Evolutionary conservation across 2,329 filamentous ascomycete genomes (phyloP), one percentile per base, ranked within the genome.

Genomic region (Acephala macrosclerotiorum): DNA sequence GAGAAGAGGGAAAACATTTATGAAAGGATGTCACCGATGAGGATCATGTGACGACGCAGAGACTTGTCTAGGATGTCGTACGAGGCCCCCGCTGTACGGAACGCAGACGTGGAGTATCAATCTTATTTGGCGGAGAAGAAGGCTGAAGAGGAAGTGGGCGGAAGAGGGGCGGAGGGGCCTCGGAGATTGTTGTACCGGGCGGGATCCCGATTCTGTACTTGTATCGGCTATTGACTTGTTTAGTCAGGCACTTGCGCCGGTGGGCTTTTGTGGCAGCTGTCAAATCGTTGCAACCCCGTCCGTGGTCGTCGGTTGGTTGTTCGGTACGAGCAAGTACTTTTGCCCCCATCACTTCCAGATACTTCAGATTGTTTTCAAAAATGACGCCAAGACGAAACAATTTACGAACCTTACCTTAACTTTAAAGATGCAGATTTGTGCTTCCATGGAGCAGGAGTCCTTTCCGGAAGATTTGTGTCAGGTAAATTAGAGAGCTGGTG

Each of bases 61-160:
- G 5, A 25, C 7, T 25, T 49, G 20, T 49, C n/a, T 49, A 7
- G 18, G 45, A 22, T 49, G n/a, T 25, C 20, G 45, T 49, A 25
- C 20, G 7, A 49, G 45, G 45, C 3, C 7, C 45, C 49, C 4
- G 9, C 12, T 7, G 49, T 14, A 5, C 4, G 29, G 29, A 33
- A 33, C 9, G 29, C 29, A 22, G n/a, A 22, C 20, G 45, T 49
- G 45, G 45, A 49, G n/a, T 22, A 49, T 9, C 49, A 53, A 53
- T 53, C 26, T 53, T 53, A 53, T 53, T 29, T 53, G 22, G 49
- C 49, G 49, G 49, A 53, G 55, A 38, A 58, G 51, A 56, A 33
- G 26, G 51, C 26, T 56, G 26, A 36, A 49, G 45, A 26, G 20
- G 20, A 49, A 22, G 45, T 11, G 45, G 20, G 22, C 7, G 40